phyloP scores from a whole-genome alignment of 2,329 filamentous ascomycete genomes.

The Epichloe hybrida region DNA sequence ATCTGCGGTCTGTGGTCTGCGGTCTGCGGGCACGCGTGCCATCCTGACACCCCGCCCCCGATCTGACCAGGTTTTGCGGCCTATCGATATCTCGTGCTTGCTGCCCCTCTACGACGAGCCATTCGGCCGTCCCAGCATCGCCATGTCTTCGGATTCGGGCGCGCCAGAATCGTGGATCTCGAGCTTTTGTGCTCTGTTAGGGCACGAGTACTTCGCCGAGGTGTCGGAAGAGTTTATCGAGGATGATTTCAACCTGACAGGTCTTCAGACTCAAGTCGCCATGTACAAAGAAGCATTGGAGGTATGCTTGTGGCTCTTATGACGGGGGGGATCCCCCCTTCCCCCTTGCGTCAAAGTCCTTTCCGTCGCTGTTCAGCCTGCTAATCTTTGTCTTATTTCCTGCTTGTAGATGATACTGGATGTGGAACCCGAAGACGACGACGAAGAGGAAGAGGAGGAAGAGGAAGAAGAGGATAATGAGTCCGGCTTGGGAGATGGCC shows the following conservation, averaged over 20 bases:
- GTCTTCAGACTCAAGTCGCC: conserved; percentile 83
- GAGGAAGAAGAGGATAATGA: conserved; percentile 62
- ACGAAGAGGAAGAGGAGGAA: conserved; percentile 75
- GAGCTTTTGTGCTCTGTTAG: conserved; percentile 87
- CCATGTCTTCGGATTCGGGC: conserved; percentile 48
- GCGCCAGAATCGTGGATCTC: conserved; percentile 88
- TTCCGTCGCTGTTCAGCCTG: not conserved
- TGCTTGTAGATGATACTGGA: conserved; percentile 75
- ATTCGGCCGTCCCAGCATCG: conserved; percentile 2
- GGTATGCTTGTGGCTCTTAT: conserved; percentile 25
- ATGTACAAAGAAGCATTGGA: conserved; percentile 99
- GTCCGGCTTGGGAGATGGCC: conserved; percentile 44
- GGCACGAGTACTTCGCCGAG: conserved; percentile 98
- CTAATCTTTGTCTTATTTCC: not conserved
- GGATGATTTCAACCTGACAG: conserved; percentile 98
- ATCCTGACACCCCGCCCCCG: not conserved
- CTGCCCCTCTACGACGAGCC: conserved; percentile 4
- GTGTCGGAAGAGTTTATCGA: conserved; percentile 99
- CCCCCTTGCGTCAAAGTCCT: too few species aligned
- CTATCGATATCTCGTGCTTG: not conserved
- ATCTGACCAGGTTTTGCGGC: conserved; percentile 1
- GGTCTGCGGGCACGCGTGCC: conserved; percentile 1
- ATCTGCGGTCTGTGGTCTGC: not conserved
- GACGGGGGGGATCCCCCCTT: too few species aligned
- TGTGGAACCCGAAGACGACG: conserved; percentile 89